phyloP scores from a whole-genome alignment of 805 yeast species.

The Ogataea paraovalis region DNA sequence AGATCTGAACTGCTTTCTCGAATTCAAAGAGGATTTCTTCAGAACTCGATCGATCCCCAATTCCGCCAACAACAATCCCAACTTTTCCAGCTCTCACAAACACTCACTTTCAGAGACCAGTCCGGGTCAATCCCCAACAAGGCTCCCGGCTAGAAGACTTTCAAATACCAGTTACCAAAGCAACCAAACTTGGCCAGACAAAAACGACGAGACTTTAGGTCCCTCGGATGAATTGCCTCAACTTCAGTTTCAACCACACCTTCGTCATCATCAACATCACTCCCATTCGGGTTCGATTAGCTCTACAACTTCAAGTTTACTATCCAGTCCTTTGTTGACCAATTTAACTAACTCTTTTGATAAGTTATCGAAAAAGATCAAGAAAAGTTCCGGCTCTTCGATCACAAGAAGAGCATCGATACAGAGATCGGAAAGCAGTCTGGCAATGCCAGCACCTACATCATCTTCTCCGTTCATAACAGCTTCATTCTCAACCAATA shows the following conservation, averaged over 20 bases:
- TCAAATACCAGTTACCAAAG: constrained; percentile 9
- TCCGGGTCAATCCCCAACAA: constrained; percentile 9
- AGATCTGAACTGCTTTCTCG: constrained; percentile 4
- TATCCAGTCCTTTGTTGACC: constrained; percentile 5
- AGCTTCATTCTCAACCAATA: background rate
- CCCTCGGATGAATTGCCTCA: background rate
- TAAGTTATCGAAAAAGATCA: constrained; percentile 12
- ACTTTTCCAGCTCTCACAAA: background rate
- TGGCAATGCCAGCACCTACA: background rate
- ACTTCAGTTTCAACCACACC: background rate
- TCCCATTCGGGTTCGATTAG: constrained; percentile 1
- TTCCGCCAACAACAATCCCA: background rate
- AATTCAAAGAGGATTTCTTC: constrained; percentile 18
- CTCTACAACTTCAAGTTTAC: constrained; percentile 5
- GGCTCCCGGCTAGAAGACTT: constrained; percentile 4
- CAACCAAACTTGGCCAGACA: background rate
- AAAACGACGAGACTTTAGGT: constrained; percentile 1
- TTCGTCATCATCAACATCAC: background rate
- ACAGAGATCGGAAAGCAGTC: background rate
- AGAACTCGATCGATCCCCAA: constrained; percentile 11
- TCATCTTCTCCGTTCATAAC: background rate
- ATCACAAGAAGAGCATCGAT: constrained; percentile 6
- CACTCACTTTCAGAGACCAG: background rate
- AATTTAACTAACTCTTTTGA: constrained; percentile 12
- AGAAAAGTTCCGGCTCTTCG: constrained; percentile 10